Conservation (phyloP, 2,329 filamentous ascomycete genomes). For the Eutypella sp. region DNA sequence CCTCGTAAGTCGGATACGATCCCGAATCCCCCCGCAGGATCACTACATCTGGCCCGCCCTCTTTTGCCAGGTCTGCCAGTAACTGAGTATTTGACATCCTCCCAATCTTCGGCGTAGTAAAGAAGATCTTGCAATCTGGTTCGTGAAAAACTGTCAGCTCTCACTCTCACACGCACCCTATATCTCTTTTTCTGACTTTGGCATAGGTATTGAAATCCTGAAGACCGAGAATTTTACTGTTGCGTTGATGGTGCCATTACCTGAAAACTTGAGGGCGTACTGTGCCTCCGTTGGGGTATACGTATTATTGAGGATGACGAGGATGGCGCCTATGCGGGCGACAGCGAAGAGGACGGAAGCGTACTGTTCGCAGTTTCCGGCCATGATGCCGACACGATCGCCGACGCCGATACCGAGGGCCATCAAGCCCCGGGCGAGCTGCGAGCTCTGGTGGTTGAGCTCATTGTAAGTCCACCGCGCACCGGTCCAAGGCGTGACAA, state of each 20-base stretch:
- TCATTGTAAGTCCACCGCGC: constrained; percentile 68
- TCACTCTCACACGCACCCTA: no score
- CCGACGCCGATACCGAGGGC: constrained; percentile 62
- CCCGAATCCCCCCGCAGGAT: constrained; percentile 53
- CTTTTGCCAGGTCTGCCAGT: constrained; percentile 45
- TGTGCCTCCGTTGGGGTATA: constrained; percentile 70
- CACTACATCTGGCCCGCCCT: constrained; percentile 46
- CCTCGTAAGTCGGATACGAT: constrained; percentile 55
- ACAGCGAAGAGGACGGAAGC: constrained; percentile 69
- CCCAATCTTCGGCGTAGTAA: constrained; percentile 66
- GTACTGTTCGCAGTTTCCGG: constrained; percentile 78
- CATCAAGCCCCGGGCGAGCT: constrained; percentile 60
- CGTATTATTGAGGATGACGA: constrained; percentile 79
- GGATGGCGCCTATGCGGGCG: constrained; percentile 59
- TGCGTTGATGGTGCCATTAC: no score
- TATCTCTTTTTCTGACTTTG: no score
- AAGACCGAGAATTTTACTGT: no score
- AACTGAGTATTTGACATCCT: constrained; percentile 58
- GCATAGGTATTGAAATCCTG: no score
- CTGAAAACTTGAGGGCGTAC: constrained; percentile 66
- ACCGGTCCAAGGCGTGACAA: constrained; percentile 72
- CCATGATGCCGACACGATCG: constrained; percentile 71
- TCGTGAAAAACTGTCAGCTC: constrained; percentile 2
- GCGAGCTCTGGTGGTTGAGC: constrained; percentile 56
- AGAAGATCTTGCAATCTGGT: constrained; percentile 70